A percentile compares a stretch with the other conserved stretches of the same genome.
Conservation (phyloP, 2,329 filamentous ascomycete genomes). For the Fusarium illudens region DNA sequence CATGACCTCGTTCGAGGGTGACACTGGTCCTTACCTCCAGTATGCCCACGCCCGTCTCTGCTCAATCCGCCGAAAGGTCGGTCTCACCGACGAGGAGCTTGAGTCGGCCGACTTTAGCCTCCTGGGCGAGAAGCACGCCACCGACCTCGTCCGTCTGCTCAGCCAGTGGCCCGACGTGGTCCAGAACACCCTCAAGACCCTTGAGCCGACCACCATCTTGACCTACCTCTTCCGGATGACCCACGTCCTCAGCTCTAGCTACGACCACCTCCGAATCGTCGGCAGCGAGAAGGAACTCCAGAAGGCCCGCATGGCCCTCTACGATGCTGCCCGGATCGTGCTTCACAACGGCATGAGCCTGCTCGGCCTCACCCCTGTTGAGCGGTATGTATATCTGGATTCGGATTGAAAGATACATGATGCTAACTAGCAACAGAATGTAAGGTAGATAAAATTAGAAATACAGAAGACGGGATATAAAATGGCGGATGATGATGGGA, state of each 20-base stretch:
- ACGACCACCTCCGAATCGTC: slow-evolving; percentile 84
- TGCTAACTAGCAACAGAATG: slow-evolving; percentile 37
- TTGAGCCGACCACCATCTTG: slow-evolving; percentile 70
- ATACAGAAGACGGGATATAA: slow-evolving; percentile 5
- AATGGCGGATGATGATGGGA: neutral
- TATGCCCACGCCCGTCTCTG: slow-evolving; percentile 80
- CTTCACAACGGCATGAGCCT: slow-evolving; percentile 85
- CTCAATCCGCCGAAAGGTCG: slow-evolving; percentile 68
- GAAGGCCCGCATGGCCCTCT: slow-evolving; percentile 75
- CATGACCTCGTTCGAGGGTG: slow-evolving; percentile 86
- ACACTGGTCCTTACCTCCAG: slow-evolving; percentile 86
- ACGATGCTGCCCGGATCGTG: slow-evolving; percentile 77
- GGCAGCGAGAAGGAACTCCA: slow-evolving; percentile 78
- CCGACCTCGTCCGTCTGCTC: slow-evolving; percentile 78
- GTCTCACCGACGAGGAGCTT: slow-evolving; percentile 65
- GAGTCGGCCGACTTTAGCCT: slow-evolving; percentile 71
- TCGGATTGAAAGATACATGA: accelerated
- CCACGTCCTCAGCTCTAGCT: slow-evolving; percentile 80
- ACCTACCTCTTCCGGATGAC: slow-evolving; percentile 86
- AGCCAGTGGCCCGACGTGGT: slow-evolving; percentile 87
- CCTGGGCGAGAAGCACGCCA: slow-evolving; percentile 75
- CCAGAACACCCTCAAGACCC: slow-evolving; percentile 82
- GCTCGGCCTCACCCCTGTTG: slow-evolving; percentile 79
- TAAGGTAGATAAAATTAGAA: slow-evolving; percentile 25
- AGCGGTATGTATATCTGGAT: slow-evolving; percentile 50